Percentiles rank a stretch among this genome's conserved stretches.
Conservation (phyloP, 1,284 basidiomycete species). For the Porodaedalea pini region DNA sequence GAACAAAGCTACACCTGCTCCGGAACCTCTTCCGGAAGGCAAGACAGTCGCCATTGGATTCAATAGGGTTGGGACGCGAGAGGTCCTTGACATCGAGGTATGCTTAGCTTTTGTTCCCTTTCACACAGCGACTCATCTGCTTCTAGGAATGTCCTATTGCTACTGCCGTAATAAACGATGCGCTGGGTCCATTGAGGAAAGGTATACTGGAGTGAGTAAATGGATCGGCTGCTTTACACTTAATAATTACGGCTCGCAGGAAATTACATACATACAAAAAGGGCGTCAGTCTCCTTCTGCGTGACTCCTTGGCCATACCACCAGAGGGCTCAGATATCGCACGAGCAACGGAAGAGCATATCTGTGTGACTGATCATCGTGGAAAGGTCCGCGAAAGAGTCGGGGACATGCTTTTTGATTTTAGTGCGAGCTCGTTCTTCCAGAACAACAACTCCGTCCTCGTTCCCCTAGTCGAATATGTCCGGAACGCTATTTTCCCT, state of each 20-base stretch:
- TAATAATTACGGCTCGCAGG: conserved; percentile 38
- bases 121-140: not conserved
- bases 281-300: conserved; percentile 87
- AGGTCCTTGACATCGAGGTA: conserved; percentile 92
- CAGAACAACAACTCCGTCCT: conserved; percentile 98
- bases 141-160: conserved; percentile 91
- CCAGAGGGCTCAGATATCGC: conserved; percentile 29
- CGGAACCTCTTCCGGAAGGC: conserved; percentile 29
- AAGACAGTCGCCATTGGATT: conserved; percentile 84
- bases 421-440: conserved; percentile 89
- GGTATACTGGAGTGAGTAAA: conserved; percentile 64
- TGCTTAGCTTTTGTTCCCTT: not conserved
- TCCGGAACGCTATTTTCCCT: conserved; percentile 70
- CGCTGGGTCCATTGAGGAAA: conserved; percentile 59
- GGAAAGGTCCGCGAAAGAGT: conserved; percentile 82
- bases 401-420: conserved; percentile 80
- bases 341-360: conserved; percentile 48
- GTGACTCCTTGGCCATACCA: conserved; percentile 69
- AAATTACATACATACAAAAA: conserved; percentile 81
- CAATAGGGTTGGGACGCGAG: conserved; percentile 73
- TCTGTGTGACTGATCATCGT: conserved; percentile 84
- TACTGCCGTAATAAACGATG: conserved; percentile 76
- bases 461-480: conserved; percentile 77
- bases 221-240: not conserved
- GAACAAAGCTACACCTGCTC: conserved; percentile 26